These are phyloP conservation scores for Globisporangium middletonii DNA, from an alignment of 352 stramenopile species.

Conservation along the genomic window DNA sequence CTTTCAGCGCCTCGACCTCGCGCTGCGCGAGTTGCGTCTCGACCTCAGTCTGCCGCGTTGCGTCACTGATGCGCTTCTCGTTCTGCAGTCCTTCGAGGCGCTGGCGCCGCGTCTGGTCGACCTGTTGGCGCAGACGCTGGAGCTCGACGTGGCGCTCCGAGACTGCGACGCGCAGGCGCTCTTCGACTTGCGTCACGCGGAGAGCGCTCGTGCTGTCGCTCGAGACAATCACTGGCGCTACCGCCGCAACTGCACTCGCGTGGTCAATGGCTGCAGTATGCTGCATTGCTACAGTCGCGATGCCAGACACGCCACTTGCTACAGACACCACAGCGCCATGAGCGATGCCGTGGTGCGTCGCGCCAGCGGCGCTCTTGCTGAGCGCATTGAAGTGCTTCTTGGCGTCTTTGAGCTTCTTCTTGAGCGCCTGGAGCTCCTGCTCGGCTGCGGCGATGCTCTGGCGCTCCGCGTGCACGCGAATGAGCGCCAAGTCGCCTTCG, in stretches of 20 bases:
- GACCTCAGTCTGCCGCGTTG: slow-evolving; percentile 28
- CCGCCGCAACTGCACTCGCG: neutral
- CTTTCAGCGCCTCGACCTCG: slow-evolving; percentile 40
- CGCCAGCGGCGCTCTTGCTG: slow-evolving; percentile 2
- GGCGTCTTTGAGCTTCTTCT: slow-evolving; percentile 79
- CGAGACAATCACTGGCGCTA: neutral
- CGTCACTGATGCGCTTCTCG: slow-evolving; percentile 38
- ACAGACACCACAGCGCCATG: neutral
- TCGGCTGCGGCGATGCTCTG: slow-evolving; percentile 85
- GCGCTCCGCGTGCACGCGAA: slow-evolving; percentile 80
- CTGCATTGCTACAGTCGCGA: neutral
- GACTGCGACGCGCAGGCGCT: slow-evolving; percentile 44
- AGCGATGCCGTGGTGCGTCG: neutral
- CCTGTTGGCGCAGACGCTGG: slow-evolving; percentile 36
- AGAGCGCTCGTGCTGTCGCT: slow-evolving; percentile 3
- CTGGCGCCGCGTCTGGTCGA: slow-evolving; percentile 37
- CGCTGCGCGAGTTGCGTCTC: slow-evolving; percentile 26
- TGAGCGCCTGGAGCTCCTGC: slow-evolving; percentile 76
- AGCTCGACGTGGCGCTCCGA: slow-evolving; percentile 48
- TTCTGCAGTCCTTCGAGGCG: slow-evolving; percentile 33
- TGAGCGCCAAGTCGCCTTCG: slow-evolving; percentile 55
- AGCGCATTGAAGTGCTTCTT: slow-evolving; percentile 62
- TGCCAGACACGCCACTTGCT: neutral
- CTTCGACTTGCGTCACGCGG: slow-evolving; percentile 72
- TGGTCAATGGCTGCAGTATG: neutral